Evolutionary conservation across 176 grass and related monocot genomes (phyloP), one percentile per base, ranked within the genome.

Genomic region (Eleusine indica): DNA sequence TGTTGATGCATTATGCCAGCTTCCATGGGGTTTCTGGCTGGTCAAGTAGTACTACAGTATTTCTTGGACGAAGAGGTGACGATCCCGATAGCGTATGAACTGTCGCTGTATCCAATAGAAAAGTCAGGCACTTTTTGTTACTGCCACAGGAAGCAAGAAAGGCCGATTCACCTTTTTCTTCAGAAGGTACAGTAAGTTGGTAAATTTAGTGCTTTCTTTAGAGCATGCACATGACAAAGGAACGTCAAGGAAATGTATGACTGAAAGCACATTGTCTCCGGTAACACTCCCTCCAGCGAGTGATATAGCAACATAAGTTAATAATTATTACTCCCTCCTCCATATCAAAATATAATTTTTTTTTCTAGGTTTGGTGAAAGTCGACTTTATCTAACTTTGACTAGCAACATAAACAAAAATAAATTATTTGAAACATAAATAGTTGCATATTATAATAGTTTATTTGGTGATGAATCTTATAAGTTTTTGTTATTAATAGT

Each of bases 61-160:
- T 90, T 86, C 57, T 90, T 58, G 88, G 83, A 56, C 7, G 13
- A 66, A 22, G 78, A 86, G 25, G 67, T 25, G 74, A 44, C 66
- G 83, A 90, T 90, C 88, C 88, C 79, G 74, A 73, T 64, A 78
- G 6, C 4, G 25, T 38, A 62, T 76, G 78, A 86, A 86, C 78
- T 67, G 73, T 69, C 66, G 39, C 73, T 46, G 67, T 78, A 86
- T 90, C 66, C 58, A 73, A 73, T 82, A 82, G 83, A 72, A 49
- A 90, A 76, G 3, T 7, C 3, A 13, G 0, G 15, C 62, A 48
- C 84, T 78, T 86, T 82, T 73, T 78, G 79, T 90, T 78, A 90
- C 83, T 48, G 83, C 48, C 74, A 7, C 78, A 66, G 88, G 73
- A 89, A 89, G 88, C 73, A 82, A 89, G 28, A 56, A 81, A 16